These are phyloP conservation scores for Komagataella kurtzmanii DNA, from an alignment of 805 yeast genomes.

Conservation along the genomic window DNA sequence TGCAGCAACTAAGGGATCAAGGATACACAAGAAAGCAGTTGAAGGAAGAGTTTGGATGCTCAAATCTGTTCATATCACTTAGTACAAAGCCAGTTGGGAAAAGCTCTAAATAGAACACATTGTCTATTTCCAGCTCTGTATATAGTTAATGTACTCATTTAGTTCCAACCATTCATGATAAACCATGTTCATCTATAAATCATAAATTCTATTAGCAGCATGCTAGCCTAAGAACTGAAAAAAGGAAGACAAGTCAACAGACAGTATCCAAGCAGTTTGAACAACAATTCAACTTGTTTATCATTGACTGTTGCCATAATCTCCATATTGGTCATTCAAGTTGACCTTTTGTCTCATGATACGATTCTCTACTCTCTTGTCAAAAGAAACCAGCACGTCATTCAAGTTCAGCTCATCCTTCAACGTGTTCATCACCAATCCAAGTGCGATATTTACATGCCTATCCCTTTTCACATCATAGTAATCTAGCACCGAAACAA, in stretches of 20 bases:
- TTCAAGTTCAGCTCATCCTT: background rate
- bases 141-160: background rate
- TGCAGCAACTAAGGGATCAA: conserved; percentile 16
- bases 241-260: background rate
- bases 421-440: background rate
- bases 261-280: background rate
- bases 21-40: conserved; percentile 18
- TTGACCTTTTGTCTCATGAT: background rate
- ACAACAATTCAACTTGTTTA: background rate
- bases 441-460: background rate
- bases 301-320: background rate
- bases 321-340: background rate
- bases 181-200: background rate
- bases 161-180: background rate
- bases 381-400: background rate
- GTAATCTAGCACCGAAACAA: background rate
- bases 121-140: background rate
- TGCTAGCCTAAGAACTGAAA: background rate
- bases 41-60: conserved; percentile 14
- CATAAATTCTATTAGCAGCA: background rate
- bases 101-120: background rate
- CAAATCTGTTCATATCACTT: conserved; percentile 17
- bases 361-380: background rate
- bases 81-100: conserved; percentile 7
- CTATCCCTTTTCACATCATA: background rate